phyloP scores from a whole-genome alignment of 768 basidiomycete species.

The Boletus vermiculosoides region DNA sequence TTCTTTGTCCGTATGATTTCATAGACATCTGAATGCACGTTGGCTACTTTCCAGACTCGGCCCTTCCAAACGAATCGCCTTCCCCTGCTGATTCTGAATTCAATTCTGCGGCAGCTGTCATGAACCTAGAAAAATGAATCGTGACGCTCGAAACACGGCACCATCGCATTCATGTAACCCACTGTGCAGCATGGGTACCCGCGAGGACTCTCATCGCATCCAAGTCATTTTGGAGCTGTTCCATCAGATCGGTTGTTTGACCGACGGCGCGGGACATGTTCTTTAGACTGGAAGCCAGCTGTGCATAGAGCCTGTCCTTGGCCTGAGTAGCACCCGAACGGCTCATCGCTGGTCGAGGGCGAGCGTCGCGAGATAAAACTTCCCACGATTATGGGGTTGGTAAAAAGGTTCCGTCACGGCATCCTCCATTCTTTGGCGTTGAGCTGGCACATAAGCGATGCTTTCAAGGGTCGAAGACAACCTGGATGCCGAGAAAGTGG shows the following conservation, averaged over 20 bases:
- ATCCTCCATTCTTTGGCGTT: neutral
- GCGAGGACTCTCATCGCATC: conserved; percentile 79
- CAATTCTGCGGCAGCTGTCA: conserved; percentile 48
- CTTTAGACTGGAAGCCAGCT: conserved; percentile 66
- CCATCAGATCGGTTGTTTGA: conserved; percentile 75
- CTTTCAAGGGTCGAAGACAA: neutral
- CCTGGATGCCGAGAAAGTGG: neutral
- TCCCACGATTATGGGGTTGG: conserved; percentile 12
- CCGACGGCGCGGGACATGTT: conserved; percentile 66
- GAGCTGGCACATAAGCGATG: conserved; percentile 6
- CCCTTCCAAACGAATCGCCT: conserved; percentile 3
- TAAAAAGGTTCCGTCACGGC: neutral
- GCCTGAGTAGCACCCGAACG: conserved; percentile 63
- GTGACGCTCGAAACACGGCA: neutral
- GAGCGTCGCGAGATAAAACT: neutral
- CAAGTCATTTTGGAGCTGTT: conserved; percentile 71
- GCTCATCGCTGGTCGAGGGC: conserved; percentile 12
- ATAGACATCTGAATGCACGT: neutral
- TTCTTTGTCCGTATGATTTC: neutral
- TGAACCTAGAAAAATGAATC: conserved; percentile 38
- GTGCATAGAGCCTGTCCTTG: conserved; percentile 78
- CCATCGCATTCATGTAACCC: conserved; percentile 24
- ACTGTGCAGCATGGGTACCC: conserved; percentile 82
- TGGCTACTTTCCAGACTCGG: conserved; percentile 11
- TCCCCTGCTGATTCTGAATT: conserved; percentile 31